Evolutionary conservation across 257 asterid species (phyloP).

Genomic region (Voacanga thouarsii): DNA sequence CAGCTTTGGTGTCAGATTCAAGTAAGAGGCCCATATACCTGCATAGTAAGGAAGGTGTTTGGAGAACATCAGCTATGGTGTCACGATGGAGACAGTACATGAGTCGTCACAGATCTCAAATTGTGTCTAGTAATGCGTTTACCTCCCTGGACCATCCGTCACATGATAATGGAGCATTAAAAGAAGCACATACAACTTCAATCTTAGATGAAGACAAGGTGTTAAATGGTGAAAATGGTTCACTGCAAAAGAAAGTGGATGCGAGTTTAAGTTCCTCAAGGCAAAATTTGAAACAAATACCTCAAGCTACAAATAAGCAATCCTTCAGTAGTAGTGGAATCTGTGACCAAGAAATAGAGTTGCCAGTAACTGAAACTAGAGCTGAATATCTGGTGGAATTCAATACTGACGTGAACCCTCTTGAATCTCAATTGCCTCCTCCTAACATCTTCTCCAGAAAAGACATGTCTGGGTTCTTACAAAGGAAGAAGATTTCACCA

Average conservation of each 20-base stretch:
- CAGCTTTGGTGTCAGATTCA: constrained; percentile 62
- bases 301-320: constrained; percentile 30
- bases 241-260: constrained; percentile 24
- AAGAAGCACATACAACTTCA: constrained; percentile 26
- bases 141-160: constrained; percentile 26
- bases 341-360: constrained; percentile 25
- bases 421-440: constrained; percentile 85
- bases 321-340: constrained; percentile 24
- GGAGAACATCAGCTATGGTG: constrained; percentile 81
- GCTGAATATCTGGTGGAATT: constrained; percentile 29
- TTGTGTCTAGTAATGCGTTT: constrained; percentile 29
- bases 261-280: constrained; percentile 22
- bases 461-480: constrained; percentile 70
- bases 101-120: constrained; percentile 40
- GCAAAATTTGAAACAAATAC: constrained; percentile 27
- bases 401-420: constrained; percentile 52
- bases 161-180: constrained; percentile 34
- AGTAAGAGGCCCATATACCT: constrained; percentile 66
- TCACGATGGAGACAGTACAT: constrained; percentile 88
- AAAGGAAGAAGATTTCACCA: constrained; percentile 63
- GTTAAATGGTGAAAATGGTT: constrained; percentile 35
- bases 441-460: constrained; percentile 68
- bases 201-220: constrained; percentile 29
- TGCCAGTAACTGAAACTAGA: constrained; percentile 23
- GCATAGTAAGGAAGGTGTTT: constrained; percentile 89